Conservation (phyloP, 1,139 yeast species). For the Suhomyces anneliseae region DNA sequence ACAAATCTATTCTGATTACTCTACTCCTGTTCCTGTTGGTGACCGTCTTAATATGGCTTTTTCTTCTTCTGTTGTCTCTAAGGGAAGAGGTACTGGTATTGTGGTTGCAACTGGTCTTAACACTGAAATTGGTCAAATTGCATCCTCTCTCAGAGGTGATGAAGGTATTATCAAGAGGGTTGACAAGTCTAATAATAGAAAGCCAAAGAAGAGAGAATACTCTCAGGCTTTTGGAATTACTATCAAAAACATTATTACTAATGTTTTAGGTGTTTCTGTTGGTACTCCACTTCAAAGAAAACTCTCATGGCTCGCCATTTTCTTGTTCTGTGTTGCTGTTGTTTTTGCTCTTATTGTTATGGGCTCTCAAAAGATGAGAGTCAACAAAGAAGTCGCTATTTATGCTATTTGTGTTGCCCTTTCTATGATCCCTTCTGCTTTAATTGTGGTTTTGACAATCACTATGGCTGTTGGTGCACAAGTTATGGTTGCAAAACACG, state of each 20-base stretch:
- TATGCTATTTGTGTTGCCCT: slow-evolving; percentile 47
- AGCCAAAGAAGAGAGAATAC: slow-evolving; percentile 46
- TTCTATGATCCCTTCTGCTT: slow-evolving; percentile 56
- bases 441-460: slow-evolving; percentile 55
- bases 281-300: slow-evolving; percentile 50
- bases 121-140: slow-evolving; percentile 53
- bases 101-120: slow-evolving; percentile 46
- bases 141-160: slow-evolving; percentile 33
- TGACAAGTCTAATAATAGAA: slow-evolving; percentile 22
- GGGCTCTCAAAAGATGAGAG: slow-evolving; percentile 36
- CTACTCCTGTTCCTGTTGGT: slow-evolving; percentile 37
- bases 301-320: slow-evolving; percentile 43
- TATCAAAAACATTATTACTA: slow-evolving; percentile 32
- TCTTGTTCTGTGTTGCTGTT: slow-evolving; percentile 40
- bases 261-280: slow-evolving; percentile 36
- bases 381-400: slow-evolving; percentile 44
- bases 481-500: slow-evolving; percentile 45
- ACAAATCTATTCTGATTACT: slow-evolving; percentile 24
- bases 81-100: slow-evolving; percentile 49
- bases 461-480: slow-evolving; percentile 52
- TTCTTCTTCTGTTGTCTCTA: slow-evolving; percentile 45
- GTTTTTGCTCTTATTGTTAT: slow-evolving; percentile 42
- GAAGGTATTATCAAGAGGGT: slow-evolving; percentile 27
- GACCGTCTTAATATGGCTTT: slow-evolving; percentile 47
- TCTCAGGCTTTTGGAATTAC: slow-evolving; percentile 47